Evolutionary conservation across 1,139 yeast species (phyloP).

Genomic region (Oligophagozyma castellii): DNA sequence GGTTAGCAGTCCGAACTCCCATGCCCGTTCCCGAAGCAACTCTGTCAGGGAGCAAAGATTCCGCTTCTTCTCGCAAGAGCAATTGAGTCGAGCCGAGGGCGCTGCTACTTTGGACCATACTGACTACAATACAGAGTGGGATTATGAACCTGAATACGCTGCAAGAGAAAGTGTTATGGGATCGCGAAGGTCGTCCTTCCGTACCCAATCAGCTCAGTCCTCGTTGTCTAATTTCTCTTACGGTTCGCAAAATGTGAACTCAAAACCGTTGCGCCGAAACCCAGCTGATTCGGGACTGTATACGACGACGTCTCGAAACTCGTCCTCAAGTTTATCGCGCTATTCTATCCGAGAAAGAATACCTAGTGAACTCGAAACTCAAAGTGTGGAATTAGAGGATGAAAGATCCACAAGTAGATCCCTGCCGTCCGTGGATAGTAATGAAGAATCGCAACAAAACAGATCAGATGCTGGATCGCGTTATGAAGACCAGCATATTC

Average conservation of each 20-base stretch:
- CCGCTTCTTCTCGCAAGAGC: slow-evolving; percentile 69
- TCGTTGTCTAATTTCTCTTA: slow-evolving; percentile 3
- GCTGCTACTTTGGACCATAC: slow-evolving; percentile 53
- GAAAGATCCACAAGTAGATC: slow-evolving; percentile 12
- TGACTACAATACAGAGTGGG: slow-evolving; percentile 60
- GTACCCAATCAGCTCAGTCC: slow-evolving; percentile 10
- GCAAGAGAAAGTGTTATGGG: slow-evolving; percentile 26
- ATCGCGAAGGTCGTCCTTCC: slow-evolving; percentile 19
- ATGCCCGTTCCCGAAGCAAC: neutral
- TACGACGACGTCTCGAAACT: slow-evolving; percentile 16
- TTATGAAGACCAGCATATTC: slow-evolving; percentile 15
- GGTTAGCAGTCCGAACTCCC: slow-evolving; percentile 5
- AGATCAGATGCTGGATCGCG: slow-evolving; percentile 13
- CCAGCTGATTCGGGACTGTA: slow-evolving; percentile 5
- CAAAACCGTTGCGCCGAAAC: too few species aligned
- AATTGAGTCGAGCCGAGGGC: slow-evolving; percentile 78
- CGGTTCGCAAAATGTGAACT: slow-evolving; percentile 2
- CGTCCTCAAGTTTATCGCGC: slow-evolving; percentile 25
- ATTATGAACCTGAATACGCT: slow-evolving; percentile 33
- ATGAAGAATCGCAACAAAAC: slow-evolving; percentile 10
- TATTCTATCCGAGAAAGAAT: slow-evolving; percentile 33
- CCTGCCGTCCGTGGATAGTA: slow-evolving; percentile 7
- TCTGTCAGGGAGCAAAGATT: slow-evolving; percentile 30
- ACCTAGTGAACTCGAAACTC: slow-evolving; percentile 27
- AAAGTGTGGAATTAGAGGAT: slow-evolving; percentile 14